These are phyloP conservation scores for Nitzschia palea DNA, from an alignment of 108 stramenopile genomes.

Conservation along the genomic window DNA sequence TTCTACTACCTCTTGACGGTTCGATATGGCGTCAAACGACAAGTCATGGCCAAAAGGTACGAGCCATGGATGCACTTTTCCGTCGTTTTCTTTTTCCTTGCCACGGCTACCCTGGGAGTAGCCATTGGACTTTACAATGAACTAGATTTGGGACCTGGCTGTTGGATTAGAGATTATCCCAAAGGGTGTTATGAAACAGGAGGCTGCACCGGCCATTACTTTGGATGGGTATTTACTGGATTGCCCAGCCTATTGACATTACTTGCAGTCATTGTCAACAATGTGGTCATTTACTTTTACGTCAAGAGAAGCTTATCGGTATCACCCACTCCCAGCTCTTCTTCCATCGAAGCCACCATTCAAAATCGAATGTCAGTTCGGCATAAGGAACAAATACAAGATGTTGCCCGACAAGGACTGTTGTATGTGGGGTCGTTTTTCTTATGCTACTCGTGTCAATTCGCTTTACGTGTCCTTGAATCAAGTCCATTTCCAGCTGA, in stretches of 20 bases:
- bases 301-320: neutral
- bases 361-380: neutral
- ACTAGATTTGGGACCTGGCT: constrained; percentile 5
- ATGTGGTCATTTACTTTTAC: constrained; percentile 7
- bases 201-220: constrained; percentile 4
- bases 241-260: constrained; percentile 1
- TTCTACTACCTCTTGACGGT: constrained; percentile 32
- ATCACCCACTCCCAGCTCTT: neutral
- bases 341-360: neutral
- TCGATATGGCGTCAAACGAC: constrained; percentile 1
- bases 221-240: constrained; percentile 17
- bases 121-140: constrained; percentile 10
- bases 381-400: neutral
- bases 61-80: constrained; percentile 16
- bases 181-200: constrained; percentile 2
- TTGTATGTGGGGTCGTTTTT: constrained; percentile 15
- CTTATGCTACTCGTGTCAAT: constrained; percentile 8
- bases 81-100: constrained; percentile 4
- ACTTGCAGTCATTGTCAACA: constrained; percentile 10
- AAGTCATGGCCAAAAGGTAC: neutral
- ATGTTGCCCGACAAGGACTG: constrained; percentile 4
- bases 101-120: constrained; percentile 14
- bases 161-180: constrained; percentile 13
- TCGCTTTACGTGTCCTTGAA: constrained; percentile 9
- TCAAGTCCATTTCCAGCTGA: neutral